Evolutionary conservation across 176 grass and related monocot genomes (phyloP).

Genomic region (Ensete glaucum): DNA sequence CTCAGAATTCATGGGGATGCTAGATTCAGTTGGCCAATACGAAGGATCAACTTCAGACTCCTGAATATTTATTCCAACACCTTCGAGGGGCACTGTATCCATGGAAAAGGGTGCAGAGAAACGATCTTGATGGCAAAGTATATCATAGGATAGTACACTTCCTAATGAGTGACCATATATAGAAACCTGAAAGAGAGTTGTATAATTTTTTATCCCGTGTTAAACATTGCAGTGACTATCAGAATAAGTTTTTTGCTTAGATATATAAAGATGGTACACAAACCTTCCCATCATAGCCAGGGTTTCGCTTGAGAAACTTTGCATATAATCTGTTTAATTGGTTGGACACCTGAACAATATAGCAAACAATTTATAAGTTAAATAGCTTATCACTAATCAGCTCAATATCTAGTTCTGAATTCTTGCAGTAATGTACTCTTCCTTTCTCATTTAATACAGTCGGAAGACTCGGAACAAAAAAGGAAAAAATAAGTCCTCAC

Average conservation of each 20-base stretch:
- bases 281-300: constrained; percentile 88
- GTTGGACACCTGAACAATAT: constrained; percentile 59
- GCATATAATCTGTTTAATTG: constrained; percentile 81
- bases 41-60: constrained; percentile 25
- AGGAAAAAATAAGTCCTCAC: neutral
- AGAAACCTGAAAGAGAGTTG: constrained; percentile 49
- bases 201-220: neutral
- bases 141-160: constrained; percentile 93
- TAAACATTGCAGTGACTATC: neutral
- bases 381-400: constrained; percentile 1
- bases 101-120: constrained; percentile 44
- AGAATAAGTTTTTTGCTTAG: neutral
- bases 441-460: neutral
- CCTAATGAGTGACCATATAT: constrained; percentile 95
- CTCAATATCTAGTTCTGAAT: neutral
- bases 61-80: constrained; percentile 12
- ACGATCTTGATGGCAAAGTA: constrained; percentile 91
- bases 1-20: constrained; percentile 15
- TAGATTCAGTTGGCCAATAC: neutral
- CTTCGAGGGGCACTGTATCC: constrained; percentile 45
- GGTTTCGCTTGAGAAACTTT: constrained; percentile 95
- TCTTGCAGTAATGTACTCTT: neutral
- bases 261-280: constrained; percentile 6
- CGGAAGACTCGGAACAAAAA: neutral
- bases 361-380: constrained; percentile 15